Base-by-base conservation (phyloP, 2,329 filamentous ascomycete genomes). In the Arthrobotrys megalospora region DNA sequence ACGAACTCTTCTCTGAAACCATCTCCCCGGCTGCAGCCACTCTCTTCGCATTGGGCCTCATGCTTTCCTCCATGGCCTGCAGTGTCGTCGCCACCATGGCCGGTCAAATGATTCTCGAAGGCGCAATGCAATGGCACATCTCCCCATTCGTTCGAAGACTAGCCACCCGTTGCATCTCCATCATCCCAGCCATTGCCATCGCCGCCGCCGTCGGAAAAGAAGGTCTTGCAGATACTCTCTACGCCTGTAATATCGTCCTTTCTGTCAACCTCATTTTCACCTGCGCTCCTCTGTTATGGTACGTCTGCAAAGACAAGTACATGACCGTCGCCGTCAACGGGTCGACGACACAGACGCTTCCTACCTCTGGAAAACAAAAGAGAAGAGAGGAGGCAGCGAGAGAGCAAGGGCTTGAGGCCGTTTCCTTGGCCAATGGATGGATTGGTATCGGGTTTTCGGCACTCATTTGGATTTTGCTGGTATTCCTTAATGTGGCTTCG, bases 101-200 rank as follows among this genome's bases (percentile, higher is more conserved):
- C 11, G 80, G 80, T 43, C 80, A 81, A 47, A 76, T 80, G 73
- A 50, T 80, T 11, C 70, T 82, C 66, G 83, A 84, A 79, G 83
- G 83, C 7, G 82, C 82, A 6, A 77, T 83, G 55, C 70, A 80
- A 60, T 82, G 82, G 76, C 80, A 76, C 16, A 68, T 83, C 19
- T 65, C 73, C 3, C 82, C 83, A 0, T 84, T 82, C 67, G 63
- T 83, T 19, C 76, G 83, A 21, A 66, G 83, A 14, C 73, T 84
- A 24, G 58, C 82, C 1, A 84, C 82, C 1, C 80, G 83, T 10
- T 82, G 79, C 24, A 81, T 84, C 16, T 81, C 82, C 24, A 83
- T 84, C 48, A 78, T 82, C 47, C 83, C 83, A 2, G 81, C 81
- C 47, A 80, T 83, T 38, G 79, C 83, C 50, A 82, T 84, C 47